Evolutionary conservation across 1,284 basidiomycete species (phyloP).

Genomic region (Malassezia pachydermatis): DNA sequence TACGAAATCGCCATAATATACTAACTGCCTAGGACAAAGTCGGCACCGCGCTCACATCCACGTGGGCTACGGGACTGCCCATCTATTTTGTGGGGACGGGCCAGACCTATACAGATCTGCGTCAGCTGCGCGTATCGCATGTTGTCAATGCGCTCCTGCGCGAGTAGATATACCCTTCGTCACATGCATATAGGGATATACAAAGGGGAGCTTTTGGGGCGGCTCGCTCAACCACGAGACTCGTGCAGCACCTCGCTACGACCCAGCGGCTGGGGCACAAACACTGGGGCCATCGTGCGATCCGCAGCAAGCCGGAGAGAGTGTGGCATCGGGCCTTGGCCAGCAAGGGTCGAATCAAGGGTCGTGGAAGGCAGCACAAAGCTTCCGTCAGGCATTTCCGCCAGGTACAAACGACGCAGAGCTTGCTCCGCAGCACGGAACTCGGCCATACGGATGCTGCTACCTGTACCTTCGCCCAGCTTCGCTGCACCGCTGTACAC

Average conservation of each 20-base stretch:
- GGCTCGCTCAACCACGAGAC: constrained; percentile 11
- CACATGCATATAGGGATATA: neutral
- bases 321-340: constrained; percentile 12
- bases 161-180: constrained; percentile 20
- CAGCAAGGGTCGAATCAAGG: constrained; percentile 22
- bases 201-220: neutral
- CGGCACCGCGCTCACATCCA: constrained; percentile 42
- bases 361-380: constrained; percentile 47
- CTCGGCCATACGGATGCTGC: constrained; percentile 86
- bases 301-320: constrained; percentile 9
- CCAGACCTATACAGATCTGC: constrained; percentile 47
- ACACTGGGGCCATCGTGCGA: neutral
- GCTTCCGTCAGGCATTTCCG: constrained; percentile 55
- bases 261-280: constrained; percentile 13
- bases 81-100: constrained; percentile 46
- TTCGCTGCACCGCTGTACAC: constrained; percentile 73
- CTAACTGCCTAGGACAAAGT: constrained; percentile 35
- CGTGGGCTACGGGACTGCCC: constrained; percentile 42
- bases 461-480: constrained; percentile 89
- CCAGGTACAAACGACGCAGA: constrained; percentile 65
- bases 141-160: constrained; percentile 46
- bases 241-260: constrained; percentile 15
- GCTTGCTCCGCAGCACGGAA: constrained; percentile 79
- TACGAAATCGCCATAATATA: neutral
- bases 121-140: constrained; percentile 42